Evolutionary conservation across 192 early-diverging fungal species (phyloP), one percentile per base, ranked within the genome.

Genomic region (Anaeromyces robustus): DNA sequence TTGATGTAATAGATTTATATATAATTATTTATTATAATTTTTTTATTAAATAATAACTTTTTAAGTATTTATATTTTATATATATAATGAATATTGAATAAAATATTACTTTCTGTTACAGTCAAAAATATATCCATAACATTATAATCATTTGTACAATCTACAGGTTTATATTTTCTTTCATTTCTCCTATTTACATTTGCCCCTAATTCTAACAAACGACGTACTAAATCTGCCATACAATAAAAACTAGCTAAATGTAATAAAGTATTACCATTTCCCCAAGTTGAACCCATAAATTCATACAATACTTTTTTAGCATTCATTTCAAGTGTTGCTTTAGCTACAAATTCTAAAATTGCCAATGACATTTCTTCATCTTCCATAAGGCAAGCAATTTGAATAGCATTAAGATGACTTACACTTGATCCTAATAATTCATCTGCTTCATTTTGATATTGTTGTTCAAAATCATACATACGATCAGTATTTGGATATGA

Each of bases 251-350:
- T 83, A 14, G 92, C 92, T 59, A 92, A 79, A 82, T 92, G 92
- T 78, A 92, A 81, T 3, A 89, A 86, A 0, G 90, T 92, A 84
- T 92, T 92, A 7, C 92, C 90, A 80, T 90, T 86, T 31, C 92
- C 92, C 90, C 90, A 92, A 34, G 90, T 84, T 79, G 88, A 87
- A 59, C 90, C 90, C 89, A 92, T 89, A 78, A 92, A 92, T 81
- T 92, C 90, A 78, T 87, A 90, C 4, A 92, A 86, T 28, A 91
- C 87, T 79, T 92, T 90, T 78, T 87, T 86, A 4, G 89, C 88
- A 77, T 89, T 88, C 29, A 92, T 87, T 77, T 90, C 89, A 26
- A 90, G 87, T 0, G 89, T 90, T 2, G 84, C 83, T 28, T 80
- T 84, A 31, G 81, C 83, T 19, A 92, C 89, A 81, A 92, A 92